Conservation (phyloP, 257 asterid species). For the Solanum ahanhuiri region DNA sequence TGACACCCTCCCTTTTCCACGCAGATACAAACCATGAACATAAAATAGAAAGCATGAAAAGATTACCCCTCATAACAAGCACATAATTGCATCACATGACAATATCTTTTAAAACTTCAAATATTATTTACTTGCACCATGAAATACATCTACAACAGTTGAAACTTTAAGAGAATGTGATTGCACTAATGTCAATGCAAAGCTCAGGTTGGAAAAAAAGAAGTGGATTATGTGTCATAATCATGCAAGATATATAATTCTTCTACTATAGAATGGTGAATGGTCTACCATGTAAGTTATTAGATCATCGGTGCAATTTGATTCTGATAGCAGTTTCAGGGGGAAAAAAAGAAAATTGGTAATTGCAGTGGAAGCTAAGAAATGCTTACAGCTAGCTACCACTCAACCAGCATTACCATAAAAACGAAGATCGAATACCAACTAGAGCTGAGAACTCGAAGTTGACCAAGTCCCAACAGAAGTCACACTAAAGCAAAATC, state of each 20-base stretch:
- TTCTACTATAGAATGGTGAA: not conserved
- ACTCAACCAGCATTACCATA: not conserved
- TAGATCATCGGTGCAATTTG: not conserved
- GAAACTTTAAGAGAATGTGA: not conserved
- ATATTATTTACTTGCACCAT: not conserved
- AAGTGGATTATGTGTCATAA: no score
- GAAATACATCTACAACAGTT: not conserved
- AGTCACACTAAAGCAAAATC: not conserved
- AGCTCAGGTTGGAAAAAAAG: not conserved
- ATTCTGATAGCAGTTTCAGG: not conserved
- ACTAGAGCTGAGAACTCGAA: not conserved
- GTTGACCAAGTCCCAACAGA: not conserved
- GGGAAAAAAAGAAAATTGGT: not conserved
- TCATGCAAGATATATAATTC: not conserved
- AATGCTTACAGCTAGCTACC: not conserved
- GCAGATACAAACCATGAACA: no score
- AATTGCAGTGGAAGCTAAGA: not conserved
- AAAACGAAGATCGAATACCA: not conserved
- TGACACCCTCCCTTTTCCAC: no score
- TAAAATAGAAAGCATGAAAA: no score
- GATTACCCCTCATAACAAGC: not conserved
- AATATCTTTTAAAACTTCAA: not conserved
- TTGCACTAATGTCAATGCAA: not conserved
- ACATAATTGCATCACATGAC: not conserved
- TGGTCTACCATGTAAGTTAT: not conserved